Evolutionary conservation across 495 filamentous ascomycete species (phyloP).

Genomic region (Viridothelium virens): DNA sequence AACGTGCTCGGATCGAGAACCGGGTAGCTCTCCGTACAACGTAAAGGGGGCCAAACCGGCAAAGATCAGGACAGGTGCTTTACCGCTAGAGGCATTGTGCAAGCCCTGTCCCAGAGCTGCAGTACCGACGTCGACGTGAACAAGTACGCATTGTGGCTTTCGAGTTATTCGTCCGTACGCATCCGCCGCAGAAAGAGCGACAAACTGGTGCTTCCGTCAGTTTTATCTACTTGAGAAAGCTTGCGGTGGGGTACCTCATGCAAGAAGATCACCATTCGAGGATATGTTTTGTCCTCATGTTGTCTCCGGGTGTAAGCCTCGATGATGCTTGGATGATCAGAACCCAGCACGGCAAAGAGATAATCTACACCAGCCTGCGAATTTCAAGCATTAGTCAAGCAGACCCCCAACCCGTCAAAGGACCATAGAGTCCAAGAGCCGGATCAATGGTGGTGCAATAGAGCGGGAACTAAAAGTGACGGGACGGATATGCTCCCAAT

Average conservation of each 20-base stretch:
- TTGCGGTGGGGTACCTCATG: slow-evolving; percentile 25
- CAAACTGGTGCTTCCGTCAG: slow-evolving; percentile 16
- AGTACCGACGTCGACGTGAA: slow-evolving; percentile 29
- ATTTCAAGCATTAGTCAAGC: too few relatives aligned
- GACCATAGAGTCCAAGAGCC: too few relatives aligned
- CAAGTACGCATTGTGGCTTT: slow-evolving; percentile 26
- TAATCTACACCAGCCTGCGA: slow-evolving; percentile 20
- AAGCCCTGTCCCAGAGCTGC: slow-evolving; percentile 24
- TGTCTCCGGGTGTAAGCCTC: slow-evolving; percentile 25
- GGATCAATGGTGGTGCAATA: too few relatives aligned
- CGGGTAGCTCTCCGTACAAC: slow-evolving; percentile 22
- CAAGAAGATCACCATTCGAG: slow-evolving; percentile 30
- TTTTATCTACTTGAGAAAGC: background rate
- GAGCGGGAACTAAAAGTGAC: too few relatives aligned
- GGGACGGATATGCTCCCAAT: too few relatives aligned
- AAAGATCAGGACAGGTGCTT: slow-evolving; percentile 28
- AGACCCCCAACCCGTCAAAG: too few relatives aligned
- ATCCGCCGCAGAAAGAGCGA: slow-evolving; percentile 25
- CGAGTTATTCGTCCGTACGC: slow-evolving; percentile 24
- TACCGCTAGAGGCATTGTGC: slow-evolving; percentile 25
- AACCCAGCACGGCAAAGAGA: slow-evolving; percentile 25
- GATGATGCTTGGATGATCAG: slow-evolving; percentile 28
- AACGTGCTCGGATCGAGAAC: slow-evolving; percentile 25
- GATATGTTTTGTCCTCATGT: slow-evolving; percentile 22
- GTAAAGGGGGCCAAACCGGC: slow-evolving; percentile 26